Evolutionary conservation across 2,329 filamentous ascomycete species (phyloP).

Genomic region (Plectosphaerella sp.): DNA sequence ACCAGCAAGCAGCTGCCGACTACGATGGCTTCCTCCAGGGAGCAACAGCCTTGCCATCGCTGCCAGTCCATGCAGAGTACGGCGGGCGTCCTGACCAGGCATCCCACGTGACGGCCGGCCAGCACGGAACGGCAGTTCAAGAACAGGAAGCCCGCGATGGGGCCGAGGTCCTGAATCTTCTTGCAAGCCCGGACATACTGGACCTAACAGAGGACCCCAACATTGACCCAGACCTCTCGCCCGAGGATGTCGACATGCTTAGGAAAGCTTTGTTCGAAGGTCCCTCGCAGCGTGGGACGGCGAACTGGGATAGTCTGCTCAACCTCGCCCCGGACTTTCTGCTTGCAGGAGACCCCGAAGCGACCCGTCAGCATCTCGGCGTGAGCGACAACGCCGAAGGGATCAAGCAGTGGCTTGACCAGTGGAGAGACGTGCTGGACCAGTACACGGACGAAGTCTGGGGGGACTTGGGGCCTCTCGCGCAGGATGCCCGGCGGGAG

Average conservation of each 20-base stretch:
- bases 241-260: slow-evolving; percentile 14
- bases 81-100: no score
- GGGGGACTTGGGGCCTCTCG: slow-evolving; percentile 56
- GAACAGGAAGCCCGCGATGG: slow-evolving; percentile 11
- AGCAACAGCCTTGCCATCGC: not conserved
- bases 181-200: slow-evolving; percentile 5
- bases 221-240: slow-evolving; percentile 8
- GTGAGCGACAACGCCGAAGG: slow-evolving; percentile 30
- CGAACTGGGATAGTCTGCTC: slow-evolving; percentile 40
- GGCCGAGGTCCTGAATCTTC: slow-evolving; percentile 9
- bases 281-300: not conserved
- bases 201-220: slow-evolving; percentile 9
- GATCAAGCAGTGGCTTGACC: slow-evolving; percentile 42
- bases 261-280: slow-evolving; percentile 19
- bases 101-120: no score
- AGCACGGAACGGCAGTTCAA: slow-evolving; percentile 1
- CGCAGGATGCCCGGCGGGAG: slow-evolving; percentile 52
- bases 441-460: slow-evolving; percentile 63
- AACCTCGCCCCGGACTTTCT: slow-evolving; percentile 47
- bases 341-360: slow-evolving; percentile 6
- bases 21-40: not conserved
- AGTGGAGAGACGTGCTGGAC: slow-evolving; percentile 53
- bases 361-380: slow-evolving; percentile 28
- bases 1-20: not conserved
- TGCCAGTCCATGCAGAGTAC: no score